Base-by-base conservation (phyloP, 371 early-diverging fungal species). In the Zancudomyces culisetae region DNA sequence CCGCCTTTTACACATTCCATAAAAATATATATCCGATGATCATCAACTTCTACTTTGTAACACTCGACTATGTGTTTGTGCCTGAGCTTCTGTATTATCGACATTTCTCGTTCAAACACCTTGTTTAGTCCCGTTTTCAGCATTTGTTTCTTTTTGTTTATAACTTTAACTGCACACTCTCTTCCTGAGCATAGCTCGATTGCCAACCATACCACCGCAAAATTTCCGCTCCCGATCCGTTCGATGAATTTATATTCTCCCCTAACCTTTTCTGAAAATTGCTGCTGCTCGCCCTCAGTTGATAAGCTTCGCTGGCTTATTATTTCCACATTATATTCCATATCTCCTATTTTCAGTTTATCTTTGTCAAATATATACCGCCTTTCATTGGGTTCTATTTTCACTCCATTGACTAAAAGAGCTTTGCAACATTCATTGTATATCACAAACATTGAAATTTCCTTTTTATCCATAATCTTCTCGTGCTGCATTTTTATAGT, bases 1-100 rank as follows among this genome's bases (percentile, higher is more conserved):
- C 67, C 67, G 18, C 62, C 67, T 21, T 60, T 55, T 23, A 66
- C 54, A 24, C 55, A 66, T 45, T 66, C 66, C 67, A 66, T 66
- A 39, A 66, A 65, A 20, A 66, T 66, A 41, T 65, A 65, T 13
- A 66, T 66, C 20, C 61, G 55, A 39, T 60, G 53, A 41, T 52
- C 58, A 47, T 66, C 61, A 21, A 43, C 54, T 22, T 58, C 56
- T 40, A 66, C 57, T 51, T 66, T 57, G 40, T 59, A 54, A 10
- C 63, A 54, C 22, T 64, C 59, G 3, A 66, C 60, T 15, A 66
- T 56, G 43, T 61, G 48, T 30, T 21, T 46, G 21, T 66, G 64
- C 15, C 47, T 46, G 20, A 66, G 59, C 45, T 61, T 52, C 42
- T 57, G 57, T 58, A 66, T 60, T 28, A 66, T 66, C 43, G 26